Evolutionary conservation across 805 yeast species (phyloP), one percentile per base, ranked within the genome.

Genomic region (Priceomyces carsonii): DNA sequence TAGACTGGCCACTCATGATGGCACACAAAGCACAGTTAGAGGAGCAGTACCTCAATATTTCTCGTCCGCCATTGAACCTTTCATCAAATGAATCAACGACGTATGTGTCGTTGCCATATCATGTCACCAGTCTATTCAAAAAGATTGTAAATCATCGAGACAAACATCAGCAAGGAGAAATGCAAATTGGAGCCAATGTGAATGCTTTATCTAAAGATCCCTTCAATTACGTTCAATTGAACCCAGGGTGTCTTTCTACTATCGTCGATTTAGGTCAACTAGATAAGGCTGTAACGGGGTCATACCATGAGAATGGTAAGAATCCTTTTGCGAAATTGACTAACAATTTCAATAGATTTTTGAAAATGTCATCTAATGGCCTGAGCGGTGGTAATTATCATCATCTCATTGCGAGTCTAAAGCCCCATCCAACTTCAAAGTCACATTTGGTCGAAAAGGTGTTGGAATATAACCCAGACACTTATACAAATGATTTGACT

Each of bases 201-300:
- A 77, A 75, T 39, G 79, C 82, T 0, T 53, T 78, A 35, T 41
- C 56, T 26, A 71, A 79, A 4, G 84, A 78, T 47, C 74, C 77
- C 1, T 77, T 72, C 47, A 65, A 66, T 35, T 59, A 66, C 18
- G 78, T 77, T 14, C 77, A 71, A 45, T 54, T 77, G 35, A 76
- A 71, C 13, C 81, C 82, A 0, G 81, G 84, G 0, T 77, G 82
- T 43, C 40, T 71, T 9, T 56, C 56, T 6, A 44, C 42, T 20
- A 45, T 51, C 10, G 29, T 52, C 8, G 55, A 43, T 13, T 22
- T 50, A n/a, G 35, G 35, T 19, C 26, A 35, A n/a, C 21, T 18
- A 15, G 35, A 26, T 8, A 37, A 47, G 21, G 32, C 36, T 12
- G 28, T 26, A 16, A 30, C 35, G 22, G 23, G 40, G 3, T 28